Conservation (phyloP, 139 green algal species). For the Chlorella sp. region DNA sequence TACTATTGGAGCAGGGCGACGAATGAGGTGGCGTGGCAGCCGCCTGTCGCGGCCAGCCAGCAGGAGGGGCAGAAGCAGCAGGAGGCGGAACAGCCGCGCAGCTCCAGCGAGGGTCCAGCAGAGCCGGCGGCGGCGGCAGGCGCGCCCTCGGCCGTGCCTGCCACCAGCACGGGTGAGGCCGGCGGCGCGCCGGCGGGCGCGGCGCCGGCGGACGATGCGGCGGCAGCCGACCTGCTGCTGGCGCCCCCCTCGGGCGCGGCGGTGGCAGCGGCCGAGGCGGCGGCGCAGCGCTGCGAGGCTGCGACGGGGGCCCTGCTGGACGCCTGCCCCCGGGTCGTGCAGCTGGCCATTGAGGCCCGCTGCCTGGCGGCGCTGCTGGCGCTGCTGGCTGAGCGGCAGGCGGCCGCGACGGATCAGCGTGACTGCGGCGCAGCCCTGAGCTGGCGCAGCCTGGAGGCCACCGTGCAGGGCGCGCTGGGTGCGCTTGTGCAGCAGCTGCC, state of each 20-base stretch:
- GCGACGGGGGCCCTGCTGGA: slow-evolving; percentile 15
- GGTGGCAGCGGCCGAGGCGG: background rate
- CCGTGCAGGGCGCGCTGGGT: background rate
- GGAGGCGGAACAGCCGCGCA: background rate
- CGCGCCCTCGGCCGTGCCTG: too few species aligned
- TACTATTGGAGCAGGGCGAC: slow-evolving; percentile 73
- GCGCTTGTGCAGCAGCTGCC: slow-evolving; percentile 21
- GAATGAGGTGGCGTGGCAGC: slow-evolving; percentile 73
- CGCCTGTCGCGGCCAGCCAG: slow-evolving; percentile 25
- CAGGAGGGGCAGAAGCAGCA: background rate
- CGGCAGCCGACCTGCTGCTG: background rate
- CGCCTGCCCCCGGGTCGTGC: background rate
- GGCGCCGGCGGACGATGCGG: background rate
- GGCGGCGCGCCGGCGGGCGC: too few species aligned
- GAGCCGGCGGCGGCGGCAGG: background rate
- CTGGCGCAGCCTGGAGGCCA: slow-evolving; percentile 41
- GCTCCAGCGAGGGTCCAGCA: background rate
- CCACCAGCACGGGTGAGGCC: too few species aligned
- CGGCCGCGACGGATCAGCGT: slow-evolving; percentile 19
- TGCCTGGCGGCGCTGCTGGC: slow-evolving; percentile 18
- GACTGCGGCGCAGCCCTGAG: slow-evolving; percentile 15
- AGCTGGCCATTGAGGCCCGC: slow-evolving; percentile 17
- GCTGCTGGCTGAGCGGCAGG: slow-evolving; percentile 30
- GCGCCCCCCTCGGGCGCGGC: background rate
- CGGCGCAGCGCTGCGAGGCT: slow-evolving; percentile 6